Base-by-base conservation (phyloP, 805 yeast genomes). In the Lipomyces orientalis region DNA sequence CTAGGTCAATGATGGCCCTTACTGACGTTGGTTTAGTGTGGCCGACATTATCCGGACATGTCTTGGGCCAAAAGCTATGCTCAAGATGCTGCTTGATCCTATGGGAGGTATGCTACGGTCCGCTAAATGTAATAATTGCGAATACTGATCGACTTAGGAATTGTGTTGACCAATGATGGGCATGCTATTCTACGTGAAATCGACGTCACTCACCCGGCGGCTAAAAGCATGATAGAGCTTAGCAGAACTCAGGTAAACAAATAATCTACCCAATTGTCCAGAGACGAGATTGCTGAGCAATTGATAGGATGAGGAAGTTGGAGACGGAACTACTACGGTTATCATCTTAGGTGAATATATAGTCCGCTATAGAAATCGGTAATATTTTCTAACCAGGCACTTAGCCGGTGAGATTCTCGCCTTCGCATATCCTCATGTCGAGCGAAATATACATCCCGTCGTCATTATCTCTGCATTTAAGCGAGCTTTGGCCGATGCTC, bases 21-120 rank as follows among this genome's bases (percentile, higher is more conserved):
- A 43, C 49, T 22, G 55, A 29, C 16, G 22, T 2, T 34, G 29
- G 29, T 33, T 8, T 58, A 76, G 79, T 1, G 98, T 94, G 54
- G 96, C 98, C 0, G 99, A 95, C 79, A 94, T 95, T 76, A 92
- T 95, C 75, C 87, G 99, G 79, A 95, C 99, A 33, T 95, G 99
- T 85, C 84, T 95, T 68, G 99, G 99, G 22, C 99, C 99, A 63
- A 94, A 94, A 79, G 99, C 99, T 46, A 95, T 95, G 99, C 86
- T 95, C 70, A 95, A 95, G 82, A 94, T 95, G 98, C 84, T 95
- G 64, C 83, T 95, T 71, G 99, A 95, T 78, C 99, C 99, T 65
- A 90, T 90, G 88, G 84, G 84, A 25, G 76, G 76, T 70, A 49
- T 3, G 69, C 60, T 14, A 51, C 33, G 8, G 33, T 46, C 10